These are phyloP conservation scores for Zygosaccharomyces rouxii DNA, from an alignment of 805 yeast species.

Conservation along the genomic window DNA sequence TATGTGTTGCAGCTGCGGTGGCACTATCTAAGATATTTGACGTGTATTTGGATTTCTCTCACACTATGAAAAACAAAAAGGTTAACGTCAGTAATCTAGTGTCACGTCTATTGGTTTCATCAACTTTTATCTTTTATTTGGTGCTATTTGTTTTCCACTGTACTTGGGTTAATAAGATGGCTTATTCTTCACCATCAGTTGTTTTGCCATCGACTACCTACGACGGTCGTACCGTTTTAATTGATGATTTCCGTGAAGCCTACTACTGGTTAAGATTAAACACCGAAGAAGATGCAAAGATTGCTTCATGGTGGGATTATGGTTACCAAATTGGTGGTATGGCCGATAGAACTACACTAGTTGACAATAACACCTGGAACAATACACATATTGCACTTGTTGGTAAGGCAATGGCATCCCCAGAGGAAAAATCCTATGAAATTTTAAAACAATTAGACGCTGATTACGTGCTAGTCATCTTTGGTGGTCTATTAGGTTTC, in stretches of 20 bases:
- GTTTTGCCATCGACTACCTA: conserved; percentile 76
- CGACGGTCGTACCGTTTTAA: conserved; percentile 79
- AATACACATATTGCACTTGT: conserved; percentile 99
- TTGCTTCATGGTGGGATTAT: conserved; percentile 99
- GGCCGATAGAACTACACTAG: conserved; percentile 98
- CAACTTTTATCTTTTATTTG: conserved; percentile 69
- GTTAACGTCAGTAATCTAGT: conserved; percentile 36
- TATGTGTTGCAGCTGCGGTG: conserved; percentile 89
- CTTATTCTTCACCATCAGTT: conserved; percentile 96
- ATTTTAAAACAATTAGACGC: conserved; percentile 89
- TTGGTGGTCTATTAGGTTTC: conserved; percentile 91
- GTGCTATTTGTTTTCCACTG: conserved; percentile 85
- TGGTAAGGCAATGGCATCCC: conserved; percentile 93
- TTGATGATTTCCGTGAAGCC: conserved; percentile 98
- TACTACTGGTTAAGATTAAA: conserved; percentile 98
- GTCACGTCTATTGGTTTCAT: conserved; percentile 59
- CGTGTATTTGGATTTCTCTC: conserved; percentile 64
- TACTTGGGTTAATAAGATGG: conserved; percentile 94
- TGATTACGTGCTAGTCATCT: conserved; percentile 86
- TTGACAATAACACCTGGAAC: conserved; percentile 99
- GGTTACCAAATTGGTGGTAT: conserved; percentile 99
- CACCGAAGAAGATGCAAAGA: conserved; percentile 91
- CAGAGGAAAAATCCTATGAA: conserved; percentile 83
- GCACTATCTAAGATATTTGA: conserved; percentile 83
- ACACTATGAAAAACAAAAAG: conserved; percentile 8